Evolutionary conservation across 2,329 filamentous ascomycete species (phyloP).

Genomic region (Apiospora aurea): DNA sequence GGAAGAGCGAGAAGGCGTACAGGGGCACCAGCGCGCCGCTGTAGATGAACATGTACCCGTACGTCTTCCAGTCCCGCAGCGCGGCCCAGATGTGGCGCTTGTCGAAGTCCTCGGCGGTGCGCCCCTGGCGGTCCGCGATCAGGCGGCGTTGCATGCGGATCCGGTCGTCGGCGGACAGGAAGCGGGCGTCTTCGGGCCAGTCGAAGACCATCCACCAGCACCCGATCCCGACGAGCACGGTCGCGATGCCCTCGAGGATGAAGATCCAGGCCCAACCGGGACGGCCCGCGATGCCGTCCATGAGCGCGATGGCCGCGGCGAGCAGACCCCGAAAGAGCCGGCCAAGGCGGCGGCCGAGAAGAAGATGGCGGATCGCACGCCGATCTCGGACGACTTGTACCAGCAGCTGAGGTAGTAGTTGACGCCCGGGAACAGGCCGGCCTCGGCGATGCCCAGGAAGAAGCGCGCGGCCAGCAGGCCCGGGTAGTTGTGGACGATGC

Average conservation of each 20-base stretch:
- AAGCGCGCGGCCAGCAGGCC: slow-evolving; percentile 71
- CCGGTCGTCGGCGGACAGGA: slow-evolving; percentile 63
- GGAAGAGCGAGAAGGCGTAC: slow-evolving; percentile 79
- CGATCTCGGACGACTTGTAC: slow-evolving; percentile 74
- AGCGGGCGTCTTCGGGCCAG: slow-evolving; percentile 53
- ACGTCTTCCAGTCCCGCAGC: slow-evolving; percentile 85
- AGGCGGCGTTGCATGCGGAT: slow-evolving; percentile 75
- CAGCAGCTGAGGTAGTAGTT: slow-evolving; percentile 85
- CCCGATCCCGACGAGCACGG: slow-evolving; percentile 70
- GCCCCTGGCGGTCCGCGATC: slow-evolving; percentile 73
- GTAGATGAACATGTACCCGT: slow-evolving; percentile 75
- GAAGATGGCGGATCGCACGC: slow-evolving; percentile 65
- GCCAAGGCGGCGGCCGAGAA: slow-evolving; percentile 83
- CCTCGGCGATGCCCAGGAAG: slow-evolving; percentile 79
- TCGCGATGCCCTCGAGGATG: slow-evolving; percentile 73
- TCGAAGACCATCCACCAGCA: slow-evolving; percentile 56
- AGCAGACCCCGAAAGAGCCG: slow-evolving; percentile 80
- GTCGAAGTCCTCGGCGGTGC: slow-evolving; percentile 76
- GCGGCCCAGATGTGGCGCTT: slow-evolving; percentile 75
- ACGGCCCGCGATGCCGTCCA: slow-evolving; percentile 67
- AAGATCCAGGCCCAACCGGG: slow-evolving; percentile 71
- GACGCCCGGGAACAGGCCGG: slow-evolving; percentile 77
- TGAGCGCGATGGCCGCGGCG: slow-evolving; percentile 73
- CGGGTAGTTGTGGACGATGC: slow-evolving; percentile 67
- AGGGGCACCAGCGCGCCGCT: slow-evolving; percentile 76